A percentile compares a stretch with the other conserved stretches of the same genome.
These are phyloP conservation scores for Hymenoscyphus fructigenus DNA, from an alignment of 2,329 filamentous ascomycete genomes.

Conservation along the genomic window DNA sequence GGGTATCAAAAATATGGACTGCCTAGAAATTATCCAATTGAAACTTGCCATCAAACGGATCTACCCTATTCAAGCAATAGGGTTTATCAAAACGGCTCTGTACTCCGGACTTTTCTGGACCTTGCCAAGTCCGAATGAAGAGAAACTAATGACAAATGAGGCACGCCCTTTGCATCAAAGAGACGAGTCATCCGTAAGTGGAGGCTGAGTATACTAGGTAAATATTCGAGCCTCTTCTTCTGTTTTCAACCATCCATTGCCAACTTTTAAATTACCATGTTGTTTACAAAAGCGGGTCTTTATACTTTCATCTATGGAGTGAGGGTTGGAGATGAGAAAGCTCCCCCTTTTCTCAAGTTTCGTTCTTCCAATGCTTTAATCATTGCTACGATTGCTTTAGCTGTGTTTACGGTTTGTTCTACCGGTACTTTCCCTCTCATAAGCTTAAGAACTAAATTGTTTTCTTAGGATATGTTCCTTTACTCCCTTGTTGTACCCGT, in stretches of 20 bases:
- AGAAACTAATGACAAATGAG: background rate
- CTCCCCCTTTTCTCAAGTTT: slow-evolving; percentile 27
- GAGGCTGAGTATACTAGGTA: background rate
- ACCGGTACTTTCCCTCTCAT: background rate
- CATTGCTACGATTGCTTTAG: slow-evolving; percentile 27
- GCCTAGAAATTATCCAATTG: too few relatives aligned
- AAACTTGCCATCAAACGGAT: too few relatives aligned
- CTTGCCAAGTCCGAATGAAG: background rate
- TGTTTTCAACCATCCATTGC: background rate
- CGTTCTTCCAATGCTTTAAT: slow-evolving; percentile 32
- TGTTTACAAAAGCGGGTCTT: slow-evolving; percentile 25
- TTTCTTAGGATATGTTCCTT: slow-evolving; percentile 54
- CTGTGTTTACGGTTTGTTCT: slow-evolving; percentile 29
- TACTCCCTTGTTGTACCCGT: slow-evolving; percentile 68
- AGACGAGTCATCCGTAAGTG: background rate
- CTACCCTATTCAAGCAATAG: too few relatives aligned
- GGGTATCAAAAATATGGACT: background rate
- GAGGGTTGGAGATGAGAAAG: slow-evolving; percentile 24
- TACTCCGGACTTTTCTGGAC: background rate
- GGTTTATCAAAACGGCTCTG: too few relatives aligned
- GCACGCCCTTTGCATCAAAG: background rate
- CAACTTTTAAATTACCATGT: background rate
- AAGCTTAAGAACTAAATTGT: background rate
- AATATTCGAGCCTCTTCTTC: background rate
- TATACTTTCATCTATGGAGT: slow-evolving; percentile 31